phyloP scores from a whole-genome alignment of 371 early-diverging fungal genomes.

The Mucor sp. region DNA sequence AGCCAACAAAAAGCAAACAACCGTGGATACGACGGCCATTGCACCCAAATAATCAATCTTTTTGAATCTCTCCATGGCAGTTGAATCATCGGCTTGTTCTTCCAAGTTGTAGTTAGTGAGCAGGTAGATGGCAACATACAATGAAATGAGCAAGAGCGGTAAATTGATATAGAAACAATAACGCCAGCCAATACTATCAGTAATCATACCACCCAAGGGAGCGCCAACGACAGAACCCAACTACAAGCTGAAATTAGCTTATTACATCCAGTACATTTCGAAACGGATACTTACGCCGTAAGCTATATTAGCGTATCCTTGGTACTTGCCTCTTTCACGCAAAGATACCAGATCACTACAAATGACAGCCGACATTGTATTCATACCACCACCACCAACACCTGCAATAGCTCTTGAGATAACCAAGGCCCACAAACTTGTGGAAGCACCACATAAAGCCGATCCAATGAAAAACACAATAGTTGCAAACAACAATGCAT shows the following conservation, averaged over 20 bases:
- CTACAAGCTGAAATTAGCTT: slow-evolving; percentile 48
- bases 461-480: slow-evolving; percentile 60
- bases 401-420: slow-evolving; percentile 76
- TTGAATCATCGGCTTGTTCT: slow-evolving; percentile 36
- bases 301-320: slow-evolving; percentile 52
- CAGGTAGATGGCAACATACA: slow-evolving; percentile 48
- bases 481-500: slow-evolving; percentile 57
- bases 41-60: slow-evolving; percentile 71
- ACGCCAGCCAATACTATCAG: slow-evolving; percentile 62
- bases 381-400: slow-evolving; percentile 74
- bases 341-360: slow-evolving; percentile 49
- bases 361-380: slow-evolving; percentile 45
- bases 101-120: slow-evolving; percentile 44
- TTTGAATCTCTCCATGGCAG: slow-evolving; percentile 53
- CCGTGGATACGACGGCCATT: slow-evolving; percentile 47
- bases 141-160: slow-evolving; percentile 62
- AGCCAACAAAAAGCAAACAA: slow-evolving; percentile 60
- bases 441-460: slow-evolving; percentile 59
- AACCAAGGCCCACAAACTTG: slow-evolving; percentile 68
- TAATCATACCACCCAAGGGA: slow-evolving; percentile 57
- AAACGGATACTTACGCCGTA: slow-evolving; percentile 34
- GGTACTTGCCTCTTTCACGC: slow-evolving; percentile 51
- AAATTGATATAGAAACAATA: slow-evolving; percentile 79
- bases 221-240: slow-evolving; percentile 60
- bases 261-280: no score